Conservation (phyloP, 345 rosid genomes). For the Eucalyptus brandiana region DNA sequence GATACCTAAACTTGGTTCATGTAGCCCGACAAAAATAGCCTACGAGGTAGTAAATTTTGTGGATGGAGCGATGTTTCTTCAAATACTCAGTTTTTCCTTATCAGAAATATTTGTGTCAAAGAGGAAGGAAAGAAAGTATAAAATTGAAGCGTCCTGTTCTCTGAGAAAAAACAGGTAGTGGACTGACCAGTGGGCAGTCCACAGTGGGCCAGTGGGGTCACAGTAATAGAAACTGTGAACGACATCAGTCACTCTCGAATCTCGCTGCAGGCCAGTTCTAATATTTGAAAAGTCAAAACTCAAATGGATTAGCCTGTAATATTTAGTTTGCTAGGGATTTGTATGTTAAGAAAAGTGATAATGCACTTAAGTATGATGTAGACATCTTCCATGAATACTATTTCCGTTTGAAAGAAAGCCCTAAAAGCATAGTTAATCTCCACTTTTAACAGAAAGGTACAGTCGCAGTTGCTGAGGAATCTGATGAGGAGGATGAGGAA, state of each 20-base stretch:
- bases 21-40: not conserved
- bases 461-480: constrained; percentile 31
- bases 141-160: not conserved
- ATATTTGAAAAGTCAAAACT: not conserved
- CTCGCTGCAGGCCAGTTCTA: not conserved
- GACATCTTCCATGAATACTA: not conserved
- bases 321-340: not conserved
- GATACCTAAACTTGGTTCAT: not conserved
- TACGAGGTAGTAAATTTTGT: not conserved
- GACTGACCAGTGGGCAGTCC: not conserved
- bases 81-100: not conserved
- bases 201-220: not conserved
- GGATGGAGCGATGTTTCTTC: not conserved
- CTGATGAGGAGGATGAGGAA: constrained; percentile 78
- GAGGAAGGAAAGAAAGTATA: not conserved
- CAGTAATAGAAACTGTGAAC: not conserved
- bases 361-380: not conserved
- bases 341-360: not conserved
- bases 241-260: not conserved
- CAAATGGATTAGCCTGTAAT: not conserved
- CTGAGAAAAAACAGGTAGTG: not conserved
- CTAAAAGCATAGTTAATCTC: not conserved
- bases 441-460: constrained; percentile 58
- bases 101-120: not conserved
- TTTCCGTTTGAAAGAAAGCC: not conserved